These are phyloP conservation scores for Salix koriyanagi DNA, from an alignment of 345 rosid species.

Conservation along the genomic window DNA sequence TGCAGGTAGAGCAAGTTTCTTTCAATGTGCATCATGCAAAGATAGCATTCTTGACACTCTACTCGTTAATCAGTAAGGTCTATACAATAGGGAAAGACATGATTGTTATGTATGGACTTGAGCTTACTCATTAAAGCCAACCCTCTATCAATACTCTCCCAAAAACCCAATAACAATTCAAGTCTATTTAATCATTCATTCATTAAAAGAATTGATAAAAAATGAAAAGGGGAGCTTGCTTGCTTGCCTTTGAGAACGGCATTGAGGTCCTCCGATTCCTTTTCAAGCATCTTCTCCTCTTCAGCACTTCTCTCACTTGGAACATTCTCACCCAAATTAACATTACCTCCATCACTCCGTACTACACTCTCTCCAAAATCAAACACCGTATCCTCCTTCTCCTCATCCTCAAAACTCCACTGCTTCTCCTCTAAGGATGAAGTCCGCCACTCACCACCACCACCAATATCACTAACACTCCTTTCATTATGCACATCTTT, in stretches of 20 bases:
- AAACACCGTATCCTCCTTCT: conserved; percentile 31
- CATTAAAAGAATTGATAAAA: too few species aligned
- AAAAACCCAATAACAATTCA: too few species aligned
- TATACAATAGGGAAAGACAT: too few species aligned
- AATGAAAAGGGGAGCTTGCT: too few species aligned
- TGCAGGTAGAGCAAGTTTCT: too few species aligned
- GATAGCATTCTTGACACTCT: too few species aligned
- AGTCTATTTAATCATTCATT: too few species aligned
- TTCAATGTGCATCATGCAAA: too few species aligned
- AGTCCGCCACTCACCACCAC: conserved; percentile 28
- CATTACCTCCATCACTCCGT: conserved; percentile 12
- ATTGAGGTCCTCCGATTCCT: conserved; percentile 59
- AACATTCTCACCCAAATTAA: conserved; percentile 9
- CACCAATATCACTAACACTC: conserved; percentile 8
- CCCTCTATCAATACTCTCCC: too few species aligned
- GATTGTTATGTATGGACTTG: too few species aligned
- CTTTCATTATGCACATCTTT: neutral
- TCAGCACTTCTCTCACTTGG: conserved; percentile 18
- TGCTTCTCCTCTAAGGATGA: conserved; percentile 24
- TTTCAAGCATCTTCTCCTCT: conserved; percentile 39
- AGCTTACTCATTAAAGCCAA: too few species aligned
- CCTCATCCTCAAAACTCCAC: conserved; percentile 52
- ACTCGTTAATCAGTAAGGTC: too few species aligned
- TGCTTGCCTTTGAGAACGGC: conserved; percentile 53
- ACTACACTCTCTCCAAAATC: conserved; percentile 29